phyloP scores from a whole-genome alignment of 2,329 filamentous ascomycete genomes.

The Furcasterigmium furcatum region DNA sequence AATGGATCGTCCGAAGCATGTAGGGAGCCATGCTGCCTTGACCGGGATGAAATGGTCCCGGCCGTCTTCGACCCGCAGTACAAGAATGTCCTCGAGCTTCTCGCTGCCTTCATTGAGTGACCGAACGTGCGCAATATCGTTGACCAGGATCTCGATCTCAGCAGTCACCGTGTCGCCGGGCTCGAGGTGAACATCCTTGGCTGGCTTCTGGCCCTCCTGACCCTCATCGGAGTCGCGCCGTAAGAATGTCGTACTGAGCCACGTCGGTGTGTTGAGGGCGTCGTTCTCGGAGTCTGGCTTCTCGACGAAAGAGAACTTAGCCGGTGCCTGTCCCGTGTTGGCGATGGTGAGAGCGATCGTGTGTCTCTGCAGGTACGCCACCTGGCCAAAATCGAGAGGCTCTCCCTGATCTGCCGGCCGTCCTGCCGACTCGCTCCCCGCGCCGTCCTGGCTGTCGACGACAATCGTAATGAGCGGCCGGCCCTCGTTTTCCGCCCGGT shows the following conservation, averaged over 20 bases:
- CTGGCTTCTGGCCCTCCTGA: conserved; percentile 23
- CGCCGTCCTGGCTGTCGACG: conserved; percentile 57
- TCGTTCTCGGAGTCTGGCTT: conserved; percentile 51
- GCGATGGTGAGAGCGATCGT: conserved; percentile 75
- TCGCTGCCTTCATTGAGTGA: conserved; percentile 66
- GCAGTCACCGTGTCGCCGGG: conserved; percentile 81
- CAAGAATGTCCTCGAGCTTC: conserved; percentile 78
- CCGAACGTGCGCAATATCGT: conserved; percentile 59
- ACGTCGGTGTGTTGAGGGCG: conserved; percentile 45
- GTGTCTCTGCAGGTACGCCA: conserved; percentile 66
- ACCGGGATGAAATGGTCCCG: conserved; percentile 90
- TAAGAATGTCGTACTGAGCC: conserved; percentile 69
- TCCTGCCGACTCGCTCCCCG: conserved; percentile 23
- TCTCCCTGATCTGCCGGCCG: conserved; percentile 40
- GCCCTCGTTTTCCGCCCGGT: conserved; percentile 88
- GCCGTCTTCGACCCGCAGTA: conserved; percentile 79
- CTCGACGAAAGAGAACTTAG: conserved; percentile 77
- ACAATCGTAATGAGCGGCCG: conserved; percentile 80
- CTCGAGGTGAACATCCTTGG: conserved; percentile 62
- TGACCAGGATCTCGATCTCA: conserved; percentile 65
- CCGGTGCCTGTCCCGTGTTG: conserved; percentile 82
- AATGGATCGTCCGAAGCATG: conserved; percentile 81
- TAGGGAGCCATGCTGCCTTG: conserved; percentile 73
- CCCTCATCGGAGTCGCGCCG: conserved; percentile 36
- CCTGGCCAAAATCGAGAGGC: conserved; percentile 74